These are phyloP conservation scores for Bathelium albidoporum DNA, from an alignment of 495 filamentous ascomycete genomes.

Conservation along the genomic window DNA sequence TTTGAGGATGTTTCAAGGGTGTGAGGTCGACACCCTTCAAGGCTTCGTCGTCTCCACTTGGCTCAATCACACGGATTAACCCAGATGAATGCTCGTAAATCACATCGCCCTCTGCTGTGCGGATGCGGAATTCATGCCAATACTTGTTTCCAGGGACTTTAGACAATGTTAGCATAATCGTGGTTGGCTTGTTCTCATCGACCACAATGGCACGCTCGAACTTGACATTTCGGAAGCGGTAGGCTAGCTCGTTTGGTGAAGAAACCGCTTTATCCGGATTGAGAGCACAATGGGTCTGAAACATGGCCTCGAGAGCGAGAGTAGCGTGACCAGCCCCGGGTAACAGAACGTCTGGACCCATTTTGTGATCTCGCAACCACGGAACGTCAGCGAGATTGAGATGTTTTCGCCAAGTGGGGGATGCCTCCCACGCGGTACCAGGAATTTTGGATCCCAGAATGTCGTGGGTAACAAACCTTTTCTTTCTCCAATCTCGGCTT, in stretches of 20 bases:
- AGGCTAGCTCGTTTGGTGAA: neutral
- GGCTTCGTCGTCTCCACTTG: neutral
- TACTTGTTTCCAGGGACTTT: neutral
- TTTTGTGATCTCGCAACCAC: slow-evolving; percentile 35
- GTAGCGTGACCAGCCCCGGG: slow-evolving; percentile 34
- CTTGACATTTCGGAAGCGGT: slow-evolving; percentile 1
- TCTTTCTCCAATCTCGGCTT: slow-evolving; percentile 39
- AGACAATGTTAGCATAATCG: neutral
- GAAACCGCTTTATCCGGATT: neutral
- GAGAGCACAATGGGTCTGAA: neutral
- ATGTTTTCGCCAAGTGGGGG: slow-evolving; percentile 43
- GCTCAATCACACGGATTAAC: neutral
- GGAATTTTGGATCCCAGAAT: slow-evolving; percentile 42
- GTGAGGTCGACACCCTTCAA: neutral
- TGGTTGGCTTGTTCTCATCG: neutral
- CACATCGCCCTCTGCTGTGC: neutral
- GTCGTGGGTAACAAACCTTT: slow-evolving; percentile 39
- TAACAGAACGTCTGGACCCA: slow-evolving; percentile 31
- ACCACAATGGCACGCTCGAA: neutral
- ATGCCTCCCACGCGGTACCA: slow-evolving; percentile 38
- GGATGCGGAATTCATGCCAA: slow-evolving; percentile 4
- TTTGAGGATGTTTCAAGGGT: neutral
- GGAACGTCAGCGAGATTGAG: slow-evolving; percentile 27
- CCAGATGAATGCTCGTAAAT: neutral
- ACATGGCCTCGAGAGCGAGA: neutral